These are phyloP conservation scores for Plasmodium inui DNA, from an alignment of 169 alveolate genomes.

Conservation along the genomic window DNA sequence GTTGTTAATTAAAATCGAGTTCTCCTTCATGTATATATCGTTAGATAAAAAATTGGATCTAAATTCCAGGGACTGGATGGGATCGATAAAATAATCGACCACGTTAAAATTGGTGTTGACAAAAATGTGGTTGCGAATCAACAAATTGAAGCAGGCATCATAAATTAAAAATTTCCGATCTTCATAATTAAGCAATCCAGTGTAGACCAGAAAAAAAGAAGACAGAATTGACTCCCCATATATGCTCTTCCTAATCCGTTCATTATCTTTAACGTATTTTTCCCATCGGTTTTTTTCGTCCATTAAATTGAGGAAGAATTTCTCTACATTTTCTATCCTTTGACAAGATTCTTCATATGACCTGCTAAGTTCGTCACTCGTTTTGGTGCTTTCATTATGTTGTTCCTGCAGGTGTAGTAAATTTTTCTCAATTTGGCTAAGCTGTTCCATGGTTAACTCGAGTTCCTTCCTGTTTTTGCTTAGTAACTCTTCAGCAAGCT, in stretches of 20 bases:
- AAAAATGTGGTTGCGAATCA: conserved; percentile 38
- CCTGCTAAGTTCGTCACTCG: conserved; percentile 81
- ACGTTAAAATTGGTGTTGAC: conserved; percentile 67
- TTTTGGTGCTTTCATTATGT: conserved; percentile 80
- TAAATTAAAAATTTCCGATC: conserved; percentile 65
- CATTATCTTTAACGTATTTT: conserved; percentile 75
- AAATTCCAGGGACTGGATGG: conserved; percentile 64
- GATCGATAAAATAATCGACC: conserved; percentile 75
- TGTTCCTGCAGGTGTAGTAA: conserved; percentile 71
- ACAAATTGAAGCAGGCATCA: conserved; percentile 31
- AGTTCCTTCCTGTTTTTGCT: conserved; percentile 89
- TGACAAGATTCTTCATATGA: conserved; percentile 73
- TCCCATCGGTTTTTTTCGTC: conserved; percentile 76
- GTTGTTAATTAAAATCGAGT: conserved; percentile 65
- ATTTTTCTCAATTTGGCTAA: conserved; percentile 78
- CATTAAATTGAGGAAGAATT: conserved; percentile 50
- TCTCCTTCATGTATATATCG: conserved; percentile 71
- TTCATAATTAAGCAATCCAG: conserved; percentile 75
- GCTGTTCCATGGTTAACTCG: conserved; percentile 87
- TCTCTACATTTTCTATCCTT: conserved; percentile 73
- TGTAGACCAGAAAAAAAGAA: conserved; percentile 69
- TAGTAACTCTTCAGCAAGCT: conserved; percentile 91
- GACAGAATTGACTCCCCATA: conserved; percentile 72
- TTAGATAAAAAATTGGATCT: conserved; percentile 42
- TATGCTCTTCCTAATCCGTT: conserved; percentile 58